Evolutionary conservation across 1,139 yeast genomes (phyloP).

Genomic region (Yamadazyma friedrichii): DNA sequence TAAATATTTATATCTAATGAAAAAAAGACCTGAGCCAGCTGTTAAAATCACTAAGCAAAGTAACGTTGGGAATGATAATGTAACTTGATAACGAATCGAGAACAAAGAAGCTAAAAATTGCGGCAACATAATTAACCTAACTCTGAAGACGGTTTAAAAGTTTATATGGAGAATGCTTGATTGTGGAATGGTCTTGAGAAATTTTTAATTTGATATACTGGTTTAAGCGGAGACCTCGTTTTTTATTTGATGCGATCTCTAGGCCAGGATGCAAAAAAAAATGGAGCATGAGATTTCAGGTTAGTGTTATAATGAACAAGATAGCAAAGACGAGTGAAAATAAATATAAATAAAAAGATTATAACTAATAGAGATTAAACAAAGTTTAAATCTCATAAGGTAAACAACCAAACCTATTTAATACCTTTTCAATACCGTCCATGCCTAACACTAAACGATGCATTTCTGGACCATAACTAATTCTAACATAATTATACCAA

Average conservation of each 20-base stretch:
- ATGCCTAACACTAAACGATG: constrained; percentile 56
- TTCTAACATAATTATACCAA: constrained; percentile 62
- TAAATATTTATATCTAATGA: constrained; percentile 40
- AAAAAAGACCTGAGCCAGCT: constrained; percentile 21
- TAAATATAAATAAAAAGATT: not conserved
- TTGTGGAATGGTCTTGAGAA: not conserved
- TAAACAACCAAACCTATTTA: constrained; percentile 44
- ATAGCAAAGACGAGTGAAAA: too few species aligned
- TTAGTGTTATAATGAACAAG: too few species aligned
- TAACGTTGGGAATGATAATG: constrained; percentile 35
- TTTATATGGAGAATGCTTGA: too few species aligned
- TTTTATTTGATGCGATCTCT: not conserved
- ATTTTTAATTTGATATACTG: too few species aligned
- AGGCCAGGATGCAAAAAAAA: not conserved
- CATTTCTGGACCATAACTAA: constrained; percentile 65
- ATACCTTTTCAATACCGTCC: constrained; percentile 65
- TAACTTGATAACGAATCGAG: constrained; percentile 30
- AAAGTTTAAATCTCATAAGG: constrained; percentile 22
- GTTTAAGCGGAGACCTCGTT: not conserved
- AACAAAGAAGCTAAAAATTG: constrained; percentile 15
- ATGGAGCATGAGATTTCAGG: too few species aligned
- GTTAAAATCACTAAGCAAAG: constrained; percentile 20
- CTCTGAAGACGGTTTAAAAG: too few species aligned
- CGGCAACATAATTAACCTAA: not conserved
- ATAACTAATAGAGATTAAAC: not conserved